Conservation (phyloP, 441 rosid species). For the Hura crepitans region DNA sequence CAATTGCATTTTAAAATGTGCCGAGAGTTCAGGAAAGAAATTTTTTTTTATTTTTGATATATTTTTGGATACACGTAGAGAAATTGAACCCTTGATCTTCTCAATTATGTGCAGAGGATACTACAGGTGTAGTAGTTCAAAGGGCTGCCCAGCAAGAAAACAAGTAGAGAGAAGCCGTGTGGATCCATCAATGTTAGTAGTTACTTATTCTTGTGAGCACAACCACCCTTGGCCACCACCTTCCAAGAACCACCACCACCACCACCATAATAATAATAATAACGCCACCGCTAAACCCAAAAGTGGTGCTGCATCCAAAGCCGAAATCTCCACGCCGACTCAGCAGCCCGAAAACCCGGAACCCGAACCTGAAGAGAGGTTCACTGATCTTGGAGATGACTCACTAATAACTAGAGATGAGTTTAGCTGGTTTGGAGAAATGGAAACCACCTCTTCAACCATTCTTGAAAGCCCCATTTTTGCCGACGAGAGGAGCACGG, state of each 20-base stretch:
- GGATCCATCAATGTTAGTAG: slow-evolving; percentile 74
- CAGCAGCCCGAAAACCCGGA: slow-evolving; percentile 27
- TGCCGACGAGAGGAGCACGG: slow-evolving; percentile 30
- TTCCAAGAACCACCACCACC: slow-evolving; percentile 41
- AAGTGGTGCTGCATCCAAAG: background rate
- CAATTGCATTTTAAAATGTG: background rate
- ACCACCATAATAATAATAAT: slow-evolving; percentile 29
- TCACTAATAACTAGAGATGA: slow-evolving; percentile 51
- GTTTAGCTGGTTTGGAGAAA: slow-evolving; percentile 75
- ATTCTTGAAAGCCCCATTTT: slow-evolving; percentile 67
- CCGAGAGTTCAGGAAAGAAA: background rate
- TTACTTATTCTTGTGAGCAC: slow-evolving; percentile 85
- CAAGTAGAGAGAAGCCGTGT: slow-evolving; percentile 83
- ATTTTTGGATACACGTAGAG: too few species aligned
- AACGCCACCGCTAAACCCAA: slow-evolving; percentile 15
- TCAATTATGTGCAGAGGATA: slow-evolving; percentile 50
- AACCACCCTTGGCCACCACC: slow-evolving; percentile 78
- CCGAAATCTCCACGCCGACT: slow-evolving; percentile 19
- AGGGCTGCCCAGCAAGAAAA: slow-evolving; percentile 93
- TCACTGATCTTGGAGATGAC: slow-evolving; percentile 41
- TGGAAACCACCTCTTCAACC: slow-evolving; percentile 72
- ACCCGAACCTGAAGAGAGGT: slow-evolving; percentile 39
- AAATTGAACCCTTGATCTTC: background rate
- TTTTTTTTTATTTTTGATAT: too few species aligned
- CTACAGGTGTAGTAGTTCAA: slow-evolving; percentile 89